Evolutionary conservation across 2,329 filamentous ascomycete species (phyloP).

Genomic region (Aspergillus puulaauensis): DNA sequence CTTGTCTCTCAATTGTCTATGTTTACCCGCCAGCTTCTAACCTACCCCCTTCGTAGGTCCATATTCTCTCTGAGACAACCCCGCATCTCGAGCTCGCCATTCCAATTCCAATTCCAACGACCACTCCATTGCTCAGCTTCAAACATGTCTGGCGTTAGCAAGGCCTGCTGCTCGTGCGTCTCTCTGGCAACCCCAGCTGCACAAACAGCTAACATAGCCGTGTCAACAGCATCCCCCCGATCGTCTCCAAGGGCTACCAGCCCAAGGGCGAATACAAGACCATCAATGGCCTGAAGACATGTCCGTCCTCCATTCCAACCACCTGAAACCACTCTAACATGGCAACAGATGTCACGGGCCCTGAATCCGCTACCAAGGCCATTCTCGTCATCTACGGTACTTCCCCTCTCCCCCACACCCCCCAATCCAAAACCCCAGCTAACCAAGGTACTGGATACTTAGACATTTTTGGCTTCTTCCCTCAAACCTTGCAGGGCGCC

Average conservation of each 20-base stretch:
- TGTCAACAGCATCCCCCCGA: constrained; percentile 39
- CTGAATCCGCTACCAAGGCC: constrained; percentile 54
- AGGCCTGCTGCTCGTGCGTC: constrained; percentile 46
- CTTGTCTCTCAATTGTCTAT: constrained; percentile 6
- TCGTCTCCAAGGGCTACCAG: constrained; percentile 49
- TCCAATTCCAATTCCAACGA: constrained; percentile 1
- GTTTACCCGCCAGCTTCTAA: constrained; percentile 25
- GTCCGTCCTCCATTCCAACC: constrained; percentile 32
- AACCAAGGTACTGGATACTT: neutral
- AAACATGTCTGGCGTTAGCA: constrained; percentile 43
- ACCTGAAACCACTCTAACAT: neutral
- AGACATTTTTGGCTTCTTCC: constrained; percentile 66
- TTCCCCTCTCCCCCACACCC: constrained; percentile 1
- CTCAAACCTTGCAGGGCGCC: constrained; percentile 62
- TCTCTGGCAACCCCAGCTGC: neutral
- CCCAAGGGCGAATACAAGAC: constrained; percentile 60
- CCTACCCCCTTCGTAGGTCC: constrained; percentile 23
- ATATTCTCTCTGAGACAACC: constrained; percentile 11
- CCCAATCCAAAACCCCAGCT: neutral
- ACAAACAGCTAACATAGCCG: neutral
- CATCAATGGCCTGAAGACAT: constrained; percentile 63
- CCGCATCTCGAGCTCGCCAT: neutral
- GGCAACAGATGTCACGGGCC: constrained; percentile 54
- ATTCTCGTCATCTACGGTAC: constrained; percentile 57
- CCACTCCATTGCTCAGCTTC: constrained; percentile 24